Percentiles rank a stretch among this genome's conserved stretches.
phyloP scores from a whole-genome alignment of 2,329 filamentous ascomycete genomes.

The Fusarium musae region DNA sequence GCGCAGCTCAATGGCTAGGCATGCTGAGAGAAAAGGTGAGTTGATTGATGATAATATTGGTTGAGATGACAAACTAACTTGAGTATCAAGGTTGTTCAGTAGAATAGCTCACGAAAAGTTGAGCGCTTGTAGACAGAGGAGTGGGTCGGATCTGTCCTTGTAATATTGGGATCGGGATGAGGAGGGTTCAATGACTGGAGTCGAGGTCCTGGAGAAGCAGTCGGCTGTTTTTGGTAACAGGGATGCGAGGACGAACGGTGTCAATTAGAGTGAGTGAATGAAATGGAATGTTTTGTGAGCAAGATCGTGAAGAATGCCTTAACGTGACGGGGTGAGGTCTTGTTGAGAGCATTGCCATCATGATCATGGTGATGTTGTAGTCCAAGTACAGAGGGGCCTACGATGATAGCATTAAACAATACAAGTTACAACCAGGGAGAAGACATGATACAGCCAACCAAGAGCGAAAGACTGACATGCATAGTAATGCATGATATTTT shows the following conservation, averaged over 20 bases:
- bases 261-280: conserved; percentile 37
- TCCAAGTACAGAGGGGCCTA: background rate
- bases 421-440: background rate
- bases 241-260: conserved; percentile 34
- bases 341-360: background rate
- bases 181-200: conserved; percentile 39
- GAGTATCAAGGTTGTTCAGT: conserved; percentile 50
- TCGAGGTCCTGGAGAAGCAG: conserved; percentile 34
- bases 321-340: background rate
- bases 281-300: conserved; percentile 38
- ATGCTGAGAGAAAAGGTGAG: conserved; percentile 91
- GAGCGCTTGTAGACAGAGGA: conserved; percentile 33
- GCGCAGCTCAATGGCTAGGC: conserved; percentile 93
- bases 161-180: conserved; percentile 40
- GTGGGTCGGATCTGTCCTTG: conserved; percentile 30
- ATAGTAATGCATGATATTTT: conserved; percentile 31
- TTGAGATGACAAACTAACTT: conserved; percentile 22
- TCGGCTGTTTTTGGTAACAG: conserved; percentile 34
- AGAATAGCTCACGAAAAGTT: conserved; percentile 31
- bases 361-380: background rate
- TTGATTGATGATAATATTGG: conserved; percentile 12
- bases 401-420: conserved; percentile 6
- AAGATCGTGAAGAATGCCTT: background rate
- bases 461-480: conserved; percentile 3
- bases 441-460: background rate